Evolutionary conservation across 2,329 filamentous ascomycete species (phyloP).

Genomic region (Sporothrix luriei): DNA sequence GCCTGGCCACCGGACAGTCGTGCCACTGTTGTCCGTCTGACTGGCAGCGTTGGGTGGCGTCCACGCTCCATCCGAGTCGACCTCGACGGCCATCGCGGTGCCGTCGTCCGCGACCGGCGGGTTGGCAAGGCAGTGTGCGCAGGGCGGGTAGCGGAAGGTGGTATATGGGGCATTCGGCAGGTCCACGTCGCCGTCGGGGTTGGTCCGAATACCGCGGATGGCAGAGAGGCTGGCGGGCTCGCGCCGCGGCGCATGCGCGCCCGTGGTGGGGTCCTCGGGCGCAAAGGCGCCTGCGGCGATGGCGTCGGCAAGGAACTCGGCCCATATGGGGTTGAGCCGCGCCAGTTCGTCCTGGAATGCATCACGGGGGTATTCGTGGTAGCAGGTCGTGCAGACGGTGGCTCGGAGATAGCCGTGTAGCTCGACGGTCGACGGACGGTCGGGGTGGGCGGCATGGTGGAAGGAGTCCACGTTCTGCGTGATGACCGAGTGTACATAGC

Average conservation of each 20-base stretch:
- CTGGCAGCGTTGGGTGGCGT: slow-evolving; percentile 49
- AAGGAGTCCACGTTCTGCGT: slow-evolving; percentile 99
- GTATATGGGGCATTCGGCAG: slow-evolving; percentile 83
- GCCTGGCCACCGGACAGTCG: slow-evolving; percentile 59
- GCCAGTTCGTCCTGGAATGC: slow-evolving; percentile 76
- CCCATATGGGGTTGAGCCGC: slow-evolving; percentile 83
- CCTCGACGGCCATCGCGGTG: slow-evolving; percentile 59
- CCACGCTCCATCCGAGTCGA: slow-evolving; percentile 83
- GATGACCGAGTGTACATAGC: slow-evolving; percentile 74
- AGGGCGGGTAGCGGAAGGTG: slow-evolving; percentile 88
- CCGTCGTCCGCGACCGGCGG: slow-evolving; percentile 62
- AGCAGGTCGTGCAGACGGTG: slow-evolving; percentile 79
- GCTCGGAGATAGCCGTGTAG: slow-evolving; percentile 88
- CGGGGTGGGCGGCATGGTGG: slow-evolving; percentile 75
- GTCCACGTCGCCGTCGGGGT: slow-evolving; percentile 94
- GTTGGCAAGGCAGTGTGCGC: slow-evolving; percentile 72
- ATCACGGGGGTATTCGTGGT: slow-evolving; percentile 68
- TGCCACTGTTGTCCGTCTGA: not conserved
- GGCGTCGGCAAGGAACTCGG: slow-evolving; percentile 71
- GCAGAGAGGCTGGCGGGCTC: not conserved
- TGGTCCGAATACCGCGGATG: slow-evolving; percentile 69
- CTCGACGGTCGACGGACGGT: slow-evolving; percentile 70
- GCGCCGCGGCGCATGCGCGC: slow-evolving; percentile 47
- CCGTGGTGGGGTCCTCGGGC: slow-evolving; percentile 76
- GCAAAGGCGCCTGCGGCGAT: slow-evolving; percentile 73